Conservation (phyloP, 768 basidiomycete genomes). For the Fomitopsis serialis region DNA sequence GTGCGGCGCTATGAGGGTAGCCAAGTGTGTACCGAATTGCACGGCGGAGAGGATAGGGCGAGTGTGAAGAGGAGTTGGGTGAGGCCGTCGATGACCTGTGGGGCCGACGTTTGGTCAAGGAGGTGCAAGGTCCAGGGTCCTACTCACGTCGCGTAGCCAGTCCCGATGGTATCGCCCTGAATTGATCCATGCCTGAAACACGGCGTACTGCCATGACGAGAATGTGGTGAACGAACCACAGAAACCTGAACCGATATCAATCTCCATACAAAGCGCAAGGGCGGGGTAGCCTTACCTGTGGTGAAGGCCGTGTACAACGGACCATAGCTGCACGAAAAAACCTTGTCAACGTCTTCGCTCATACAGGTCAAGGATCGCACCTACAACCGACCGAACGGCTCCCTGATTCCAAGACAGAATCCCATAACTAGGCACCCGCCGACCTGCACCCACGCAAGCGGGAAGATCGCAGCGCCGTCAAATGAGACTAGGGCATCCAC, state of each 20-base stretch:
- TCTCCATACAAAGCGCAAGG: not conserved
- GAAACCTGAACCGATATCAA: conserved; percentile 49
- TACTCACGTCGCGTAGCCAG: conserved; percentile 68
- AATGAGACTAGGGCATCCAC: conserved; percentile 70
- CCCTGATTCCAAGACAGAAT: conserved; percentile 61
- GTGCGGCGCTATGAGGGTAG: conserved; percentile 34
- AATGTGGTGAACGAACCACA: conserved; percentile 97
- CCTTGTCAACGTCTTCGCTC: not conserved
- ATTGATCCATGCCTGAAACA: conserved; percentile 85
- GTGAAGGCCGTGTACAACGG: conserved; percentile 86
- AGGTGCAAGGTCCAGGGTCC: not conserved
- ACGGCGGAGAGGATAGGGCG: conserved; percentile 74
- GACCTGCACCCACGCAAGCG: conserved; percentile 81
- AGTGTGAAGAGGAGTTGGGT: conserved; percentile 78
- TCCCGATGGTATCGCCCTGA: conserved; percentile 44
- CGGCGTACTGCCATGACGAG: conserved; percentile 89
- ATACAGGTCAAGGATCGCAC: conserved; percentile 21
- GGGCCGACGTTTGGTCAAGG: not conserved
- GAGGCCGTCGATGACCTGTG: conserved; percentile 82
- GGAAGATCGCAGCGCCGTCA: conserved; percentile 70
- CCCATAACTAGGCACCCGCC: conserved; percentile 94
- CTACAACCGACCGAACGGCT: conserved; percentile 71
- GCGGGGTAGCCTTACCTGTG: conserved; percentile 52
- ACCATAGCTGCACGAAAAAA: conserved; percentile 57
- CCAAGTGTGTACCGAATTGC: conserved; percentile 65